Evolutionary conservation across 1,284 basidiomycete species (phyloP), one percentile per base, ranked within the genome.

Genomic region (Cryptococcus sp.): DNA sequence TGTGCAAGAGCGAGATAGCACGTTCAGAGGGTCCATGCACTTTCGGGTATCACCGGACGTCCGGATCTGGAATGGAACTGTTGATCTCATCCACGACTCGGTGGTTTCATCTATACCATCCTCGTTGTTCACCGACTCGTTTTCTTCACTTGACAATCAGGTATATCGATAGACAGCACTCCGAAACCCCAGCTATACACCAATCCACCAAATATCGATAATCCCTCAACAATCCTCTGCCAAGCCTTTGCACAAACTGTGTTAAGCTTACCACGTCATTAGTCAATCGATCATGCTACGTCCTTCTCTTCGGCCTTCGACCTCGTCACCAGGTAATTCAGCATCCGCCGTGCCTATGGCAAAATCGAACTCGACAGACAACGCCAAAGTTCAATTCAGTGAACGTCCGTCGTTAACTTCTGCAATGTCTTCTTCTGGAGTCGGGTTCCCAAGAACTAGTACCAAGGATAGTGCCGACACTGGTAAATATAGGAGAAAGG

Each of bases 401-500:
- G 53, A 49, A 28, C 50, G 18, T 40, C 28, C 32, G 46, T 13
- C 50, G 51, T 22, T 61, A 19, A 51, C 57, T 36, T 55, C 53
- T 4, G 55, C 59, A 9, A 54, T 57, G 52, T 49, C 53, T 34
- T 45, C 40, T 9, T 19, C 18, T 16, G 39, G 43, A 19, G 42
- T 24, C 4, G 45, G 54, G 11, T 53, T 70, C 18, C 64, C 64
- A 1, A 45, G 66, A 19, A 67, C 68, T 14, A 56, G 60, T 46
- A 70, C 66, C 14, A 63, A 62, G 37, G 62, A 60, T 18, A 64
- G 60, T 50, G 39, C 55, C 13, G 55, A 46, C 5, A 71, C 69
- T 18, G 69, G 70, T n/a, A 81, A 82, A 3, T 86, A 86, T 70
- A 86, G 84, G 14, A 82, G 86, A n/a, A 91, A 92, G 70, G 91